Evolutionary conservation across 2,329 filamentous ascomycete species (phyloP).

Genomic region (Botrytis paeoniae): DNA sequence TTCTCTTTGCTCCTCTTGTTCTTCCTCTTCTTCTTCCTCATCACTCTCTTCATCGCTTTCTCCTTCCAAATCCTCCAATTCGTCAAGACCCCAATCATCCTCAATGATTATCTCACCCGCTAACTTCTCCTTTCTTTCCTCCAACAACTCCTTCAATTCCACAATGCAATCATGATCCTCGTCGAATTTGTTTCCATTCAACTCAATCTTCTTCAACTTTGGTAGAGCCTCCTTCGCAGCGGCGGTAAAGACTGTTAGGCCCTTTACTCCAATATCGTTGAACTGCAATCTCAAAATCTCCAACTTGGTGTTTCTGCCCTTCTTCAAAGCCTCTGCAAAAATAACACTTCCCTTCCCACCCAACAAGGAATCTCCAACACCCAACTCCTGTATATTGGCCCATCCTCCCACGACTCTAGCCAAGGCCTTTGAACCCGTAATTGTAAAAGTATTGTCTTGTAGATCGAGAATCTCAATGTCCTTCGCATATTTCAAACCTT

Average conservation of each 20-base stretch:
- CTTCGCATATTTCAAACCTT: slow-evolving; percentile 71
- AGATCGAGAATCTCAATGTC: slow-evolving; percentile 77
- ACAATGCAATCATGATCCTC: slow-evolving; percentile 77
- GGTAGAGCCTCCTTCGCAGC: slow-evolving; percentile 69
- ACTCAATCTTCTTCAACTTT: slow-evolving; percentile 76
- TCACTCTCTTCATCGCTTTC: slow-evolving; percentile 68
- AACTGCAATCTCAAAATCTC: slow-evolving; percentile 83
- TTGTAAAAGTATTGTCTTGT: slow-evolving; percentile 96
- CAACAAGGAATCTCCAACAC: slow-evolving; percentile 84
- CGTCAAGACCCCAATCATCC: slow-evolving; percentile 81
- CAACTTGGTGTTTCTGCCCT: slow-evolving; percentile 75
- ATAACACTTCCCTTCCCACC: slow-evolving; percentile 72
- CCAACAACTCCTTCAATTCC: slow-evolving; percentile 67
- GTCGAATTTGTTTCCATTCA: slow-evolving; percentile 93
- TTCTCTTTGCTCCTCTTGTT: slow-evolving; percentile 63
- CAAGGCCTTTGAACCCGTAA: slow-evolving; percentile 73
- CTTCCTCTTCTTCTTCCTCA: slow-evolving; percentile 58
- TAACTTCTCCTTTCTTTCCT: slow-evolving; percentile 72
- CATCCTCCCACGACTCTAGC: slow-evolving; percentile 72
- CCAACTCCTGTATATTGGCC: slow-evolving; percentile 75
- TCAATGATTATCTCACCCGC: slow-evolving; percentile 67
- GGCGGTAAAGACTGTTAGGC: slow-evolving; percentile 66
- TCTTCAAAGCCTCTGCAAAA: slow-evolving; percentile 68
- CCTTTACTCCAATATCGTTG: slow-evolving; percentile 84
- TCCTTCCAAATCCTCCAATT: slow-evolving; percentile 76